These are phyloP conservation scores for Russula vinacea DNA, from an alignment of 768 basidiomycete species.

Conservation along the genomic window DNA sequence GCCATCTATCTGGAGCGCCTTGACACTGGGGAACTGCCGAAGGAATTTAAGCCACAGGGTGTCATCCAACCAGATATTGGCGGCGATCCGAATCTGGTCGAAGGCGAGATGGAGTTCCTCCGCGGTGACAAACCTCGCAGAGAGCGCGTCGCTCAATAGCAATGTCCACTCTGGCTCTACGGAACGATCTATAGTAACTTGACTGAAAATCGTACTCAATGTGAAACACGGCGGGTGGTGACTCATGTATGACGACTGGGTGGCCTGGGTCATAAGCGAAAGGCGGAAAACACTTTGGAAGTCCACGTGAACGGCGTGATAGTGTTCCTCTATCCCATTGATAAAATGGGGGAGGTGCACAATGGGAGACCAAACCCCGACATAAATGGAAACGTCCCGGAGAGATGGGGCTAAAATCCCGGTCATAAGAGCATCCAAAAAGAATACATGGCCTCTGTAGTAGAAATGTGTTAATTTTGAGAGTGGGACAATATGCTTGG, in stretches of 20 bases:
- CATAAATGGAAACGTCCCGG: background rate
- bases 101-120: background rate
- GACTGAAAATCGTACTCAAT: too few species aligned
- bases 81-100: too few species aligned
- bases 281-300: background rate
- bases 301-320: background rate
- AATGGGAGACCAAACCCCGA: background rate
- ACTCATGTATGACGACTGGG: background rate
- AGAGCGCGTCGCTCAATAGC: background rate
- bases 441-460: background rate
- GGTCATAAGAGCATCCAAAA: background rate
- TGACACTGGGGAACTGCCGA: background rate
- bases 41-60: background rate
- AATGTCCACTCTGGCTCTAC: background rate
- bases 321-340: background rate
- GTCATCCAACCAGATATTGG: background rate
- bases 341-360: background rate
- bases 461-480: background rate
- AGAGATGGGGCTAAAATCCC: conserved; percentile 1
- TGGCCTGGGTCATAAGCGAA: too few species aligned
- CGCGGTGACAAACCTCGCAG: background rate
- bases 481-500: background rate
- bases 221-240: background rate
- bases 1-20: background rate
- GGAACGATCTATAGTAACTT: too few species aligned